Base-by-base conservation (phyloP, 306 rosid genomes). In the Oxytropis ochrocephala region DNA sequence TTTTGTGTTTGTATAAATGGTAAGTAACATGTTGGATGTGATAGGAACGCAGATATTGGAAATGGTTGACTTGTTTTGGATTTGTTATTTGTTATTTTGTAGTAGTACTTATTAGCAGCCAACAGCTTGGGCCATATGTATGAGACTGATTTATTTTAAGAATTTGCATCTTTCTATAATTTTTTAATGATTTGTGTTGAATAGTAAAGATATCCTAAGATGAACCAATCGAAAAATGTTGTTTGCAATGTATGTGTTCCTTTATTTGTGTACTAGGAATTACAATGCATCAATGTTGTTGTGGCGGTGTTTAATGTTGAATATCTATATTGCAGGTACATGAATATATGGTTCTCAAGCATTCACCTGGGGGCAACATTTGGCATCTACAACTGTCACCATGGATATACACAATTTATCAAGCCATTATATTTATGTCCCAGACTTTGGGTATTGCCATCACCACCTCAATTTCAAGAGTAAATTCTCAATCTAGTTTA, bases 261-360 rank as follows among this genome's bases (percentile, higher is more conserved):
- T 1, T 74, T 27, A 42, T 69, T 18, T 60, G 13, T 35, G 50
- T 47, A 52, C 63, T 43, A 6, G 11, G 17, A 62, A 63, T 49
- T 43, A 30, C 29, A 27, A 64, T 30, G 51, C 49, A 73, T 19
- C 16, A 4, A 74, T 42, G 30, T 54, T 32, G n/a, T 64, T 54
- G 73, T 50, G 58, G 60, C 67, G 55, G 41, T 14, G 18, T 64
- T 43, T 6, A 43, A 63, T 32, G 9, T 24, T 51, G 18, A 27
- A 63, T 65, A 19, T 51, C 50, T 65, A 21, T 46, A 39, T 19
- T n/a, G 8, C 49, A 9, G 67, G 72, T 43, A 33, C 78, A 64
- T 64, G 73, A 32, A 59, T 59, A 53, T 53, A 19, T 21, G 14
- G 13, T 49, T 49, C 6, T 67, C 8, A 6, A 32, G 43, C 16